phyloP scores from a whole-genome alignment of 176 grass and related monocot species.

The Triticum dicoccoides region DNA sequence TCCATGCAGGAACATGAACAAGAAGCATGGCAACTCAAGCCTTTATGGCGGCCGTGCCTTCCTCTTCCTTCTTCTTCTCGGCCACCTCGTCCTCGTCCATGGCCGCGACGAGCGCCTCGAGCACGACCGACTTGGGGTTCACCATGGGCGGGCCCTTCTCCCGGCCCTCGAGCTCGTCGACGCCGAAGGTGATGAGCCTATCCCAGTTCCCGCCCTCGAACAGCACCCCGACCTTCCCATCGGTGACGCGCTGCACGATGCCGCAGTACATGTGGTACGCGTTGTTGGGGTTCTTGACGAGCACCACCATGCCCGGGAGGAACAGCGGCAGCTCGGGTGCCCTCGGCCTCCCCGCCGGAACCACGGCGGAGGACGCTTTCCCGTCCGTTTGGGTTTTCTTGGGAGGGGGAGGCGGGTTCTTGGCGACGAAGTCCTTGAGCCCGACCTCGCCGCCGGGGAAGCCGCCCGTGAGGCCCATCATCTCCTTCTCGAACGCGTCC shows the following conservation, averaged over 20 bases:
- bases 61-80: slow-evolving; percentile 27
- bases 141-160: slow-evolving; percentile 92
- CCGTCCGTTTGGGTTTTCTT: not conserved
- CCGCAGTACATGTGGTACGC: slow-evolving; percentile 20
- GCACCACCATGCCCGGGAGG: slow-evolving; percentile 14
- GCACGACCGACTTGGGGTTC: slow-evolving; percentile 52
- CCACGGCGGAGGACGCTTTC: not conserved
- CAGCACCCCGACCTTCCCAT: slow-evolving; percentile 82
- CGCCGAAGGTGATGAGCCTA: slow-evolving; percentile 26
- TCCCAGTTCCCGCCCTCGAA: slow-evolving; percentile 94
- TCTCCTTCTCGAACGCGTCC: slow-evolving; percentile 63
- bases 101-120: slow-evolving; percentile 20
- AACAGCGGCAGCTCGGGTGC: not conserved
- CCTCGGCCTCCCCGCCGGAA: slow-evolving; percentile 43
- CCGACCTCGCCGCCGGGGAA: slow-evolving; percentile 89
- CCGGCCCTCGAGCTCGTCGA: slow-evolving; percentile 75
- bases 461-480: slow-evolving; percentile 55
- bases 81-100: not conserved
- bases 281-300: slow-evolving; percentile 4
- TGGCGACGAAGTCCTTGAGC: slow-evolving; percentile 67
- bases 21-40: not conserved
- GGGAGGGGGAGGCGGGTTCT: slow-evolving; percentile 57
- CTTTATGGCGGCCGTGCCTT: not conserved
- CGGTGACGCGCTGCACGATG: slow-evolving; percentile 42
- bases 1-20: not conserved